Evolutionary conservation across 2,329 filamentous ascomycete species (phyloP).

Genomic region (Grosmannia huntii): DNA sequence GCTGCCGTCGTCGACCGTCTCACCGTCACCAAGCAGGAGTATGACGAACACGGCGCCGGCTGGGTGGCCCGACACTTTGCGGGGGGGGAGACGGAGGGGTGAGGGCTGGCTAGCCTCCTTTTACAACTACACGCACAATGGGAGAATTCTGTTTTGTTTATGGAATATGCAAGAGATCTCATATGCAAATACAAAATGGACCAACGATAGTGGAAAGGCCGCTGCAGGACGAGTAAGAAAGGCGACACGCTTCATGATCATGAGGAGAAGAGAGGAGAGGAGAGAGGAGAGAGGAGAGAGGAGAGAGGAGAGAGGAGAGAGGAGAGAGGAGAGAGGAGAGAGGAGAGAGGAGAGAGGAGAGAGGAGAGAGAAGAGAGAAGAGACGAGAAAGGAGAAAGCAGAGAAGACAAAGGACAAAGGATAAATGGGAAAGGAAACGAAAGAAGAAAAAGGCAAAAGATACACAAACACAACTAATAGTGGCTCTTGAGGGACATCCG

Average conservation of each 20-base stretch:
- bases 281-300: not conserved
- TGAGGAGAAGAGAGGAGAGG: not conserved
- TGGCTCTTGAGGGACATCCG: constrained; percentile 5
- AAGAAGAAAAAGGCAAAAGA: not conserved
- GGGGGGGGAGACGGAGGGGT: constrained; percentile 1
- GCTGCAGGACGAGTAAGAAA: too few species aligned
- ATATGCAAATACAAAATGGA: too few species aligned
- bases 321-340: not conserved
- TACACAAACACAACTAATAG: not conserved
- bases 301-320: not conserved
- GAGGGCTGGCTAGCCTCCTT: too few species aligned
- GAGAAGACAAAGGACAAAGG: not conserved
- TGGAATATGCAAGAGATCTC: too few species aligned
- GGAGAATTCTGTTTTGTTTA: too few species aligned
- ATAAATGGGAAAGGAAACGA: not conserved
- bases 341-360: not conserved
- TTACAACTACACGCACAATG: too few species aligned
- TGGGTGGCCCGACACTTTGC: constrained; percentile 66
- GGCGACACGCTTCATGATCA: not conserved
- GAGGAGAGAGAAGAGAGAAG: not conserved
- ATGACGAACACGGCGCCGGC: constrained; percentile 68
- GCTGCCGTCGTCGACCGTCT: constrained; percentile 52
- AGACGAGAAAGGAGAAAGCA: not conserved
- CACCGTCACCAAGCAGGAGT: constrained; percentile 77
- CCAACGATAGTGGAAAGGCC: too few species aligned